phyloP scores from a whole-genome alignment of 495 filamentous ascomycete species.

The Pseudevernia furfuracea region DNA sequence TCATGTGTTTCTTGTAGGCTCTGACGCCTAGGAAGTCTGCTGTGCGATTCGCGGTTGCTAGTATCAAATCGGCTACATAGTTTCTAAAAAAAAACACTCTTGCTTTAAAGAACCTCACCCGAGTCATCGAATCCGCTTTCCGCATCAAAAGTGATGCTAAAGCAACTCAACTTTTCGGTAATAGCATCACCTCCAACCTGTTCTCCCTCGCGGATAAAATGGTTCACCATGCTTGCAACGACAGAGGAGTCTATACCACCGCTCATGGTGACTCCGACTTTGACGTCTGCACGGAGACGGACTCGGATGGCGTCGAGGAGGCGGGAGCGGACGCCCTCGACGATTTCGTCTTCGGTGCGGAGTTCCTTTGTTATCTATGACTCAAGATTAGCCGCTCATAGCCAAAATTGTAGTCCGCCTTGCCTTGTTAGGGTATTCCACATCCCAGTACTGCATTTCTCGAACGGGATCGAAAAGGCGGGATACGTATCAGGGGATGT shows the following conservation, averaged over 20 bases:
- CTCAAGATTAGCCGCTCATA: too few relatives aligned
- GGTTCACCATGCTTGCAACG: constrained; percentile 45
- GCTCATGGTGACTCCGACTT: constrained; percentile 44
- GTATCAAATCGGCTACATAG: not conserved
- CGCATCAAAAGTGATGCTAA: constrained; percentile 34
- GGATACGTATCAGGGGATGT: constrained; percentile 30
- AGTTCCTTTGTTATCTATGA: too few relatives aligned
- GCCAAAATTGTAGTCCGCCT: too few relatives aligned
- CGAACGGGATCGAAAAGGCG: constrained; percentile 25
- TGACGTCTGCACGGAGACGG: constrained; percentile 46
- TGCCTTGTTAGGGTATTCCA: constrained; percentile 43
- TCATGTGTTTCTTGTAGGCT: constrained; percentile 37
- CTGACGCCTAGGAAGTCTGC: constrained; percentile 44
- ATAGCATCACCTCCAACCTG: constrained; percentile 36
- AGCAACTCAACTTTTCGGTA: constrained; percentile 32
- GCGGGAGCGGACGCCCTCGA: constrained; percentile 37
- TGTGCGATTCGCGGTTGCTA: constrained; percentile 43
- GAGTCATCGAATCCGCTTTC: constrained; percentile 42
- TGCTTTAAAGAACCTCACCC: constrained; percentile 21
- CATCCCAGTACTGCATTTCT: constrained; percentile 41
- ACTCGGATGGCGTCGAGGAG: constrained; percentile 41
- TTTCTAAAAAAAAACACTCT: not conserved
- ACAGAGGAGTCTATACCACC: constrained; percentile 49
- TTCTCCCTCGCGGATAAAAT: constrained; percentile 38
- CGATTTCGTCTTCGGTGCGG: constrained; percentile 39